Evolutionary conservation across 108 stramenopile genomes (phyloP), one percentile per base, ranked within the genome.

Genomic region (Thalassiosira profunda): DNA sequence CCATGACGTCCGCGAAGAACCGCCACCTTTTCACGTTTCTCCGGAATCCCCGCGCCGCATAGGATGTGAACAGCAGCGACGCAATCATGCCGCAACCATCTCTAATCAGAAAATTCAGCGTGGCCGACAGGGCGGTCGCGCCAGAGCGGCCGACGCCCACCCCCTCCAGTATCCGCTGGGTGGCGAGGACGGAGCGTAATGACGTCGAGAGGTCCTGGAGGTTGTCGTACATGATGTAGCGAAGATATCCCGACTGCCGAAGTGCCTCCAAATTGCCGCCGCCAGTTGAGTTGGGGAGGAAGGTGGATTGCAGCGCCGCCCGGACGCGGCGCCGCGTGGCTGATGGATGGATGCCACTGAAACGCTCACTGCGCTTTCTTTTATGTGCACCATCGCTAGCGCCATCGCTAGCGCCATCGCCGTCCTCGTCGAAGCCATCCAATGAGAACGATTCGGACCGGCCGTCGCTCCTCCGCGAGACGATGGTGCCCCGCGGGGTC

Each of bases 51-150:
- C 74, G 58, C 2, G 92, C 68, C 14, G 84, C 86, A n/a, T 70
- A 63, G 8, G 84, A 82, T 6, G 92, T 94, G 44, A 94, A 94
- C 15, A 89, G 54, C 47, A 94, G 58, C 2, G 82, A 86, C 0
- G 88, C 89, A 3, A 73, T 59, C 89, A 91, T 94, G 8, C 92
- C 92, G 45, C 85, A 91, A 3, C 90, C 92, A 64, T 94, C 92
- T 10, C 92, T 86, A 36, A 89, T 82, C 35, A 94, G 56, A 51
- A 88, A 94, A 58, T 94, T 90, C 45, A 94, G 41, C 14, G 88
- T 62, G 4, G 92, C 92, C 28, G 84, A 87, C 1, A 91, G 59
- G 18, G 92, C 92, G 4, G 92, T 91, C 34, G 92, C 92, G 23
- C 85, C 92, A n/a, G 77, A 63, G 47, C 82, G 62, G 20, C 92